Conservation (phyloP, 2,329 filamentous ascomycete species). For the Beauveria varroae region DNA sequence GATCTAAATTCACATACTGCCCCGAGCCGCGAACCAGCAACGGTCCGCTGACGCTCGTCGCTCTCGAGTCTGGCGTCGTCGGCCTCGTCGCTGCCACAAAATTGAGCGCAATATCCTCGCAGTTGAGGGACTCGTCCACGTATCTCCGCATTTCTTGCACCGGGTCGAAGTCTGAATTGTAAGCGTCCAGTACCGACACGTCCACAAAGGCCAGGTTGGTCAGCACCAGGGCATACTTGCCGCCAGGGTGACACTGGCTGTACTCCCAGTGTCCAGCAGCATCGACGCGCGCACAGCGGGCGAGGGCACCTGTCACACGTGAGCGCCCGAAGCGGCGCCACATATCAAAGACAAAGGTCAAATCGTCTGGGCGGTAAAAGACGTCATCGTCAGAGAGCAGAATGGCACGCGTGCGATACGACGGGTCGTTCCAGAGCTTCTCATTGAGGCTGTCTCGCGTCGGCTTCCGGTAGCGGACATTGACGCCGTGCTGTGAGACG, state of each 20-base stretch:
- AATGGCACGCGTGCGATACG: constrained; percentile 30
- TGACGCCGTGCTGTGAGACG: constrained; percentile 22
- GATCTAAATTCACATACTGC: constrained; percentile 25
- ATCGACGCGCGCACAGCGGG: constrained; percentile 25
- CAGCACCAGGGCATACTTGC: constrained; percentile 29
- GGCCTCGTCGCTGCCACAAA: constrained; percentile 25
- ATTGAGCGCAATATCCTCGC: constrained; percentile 34
- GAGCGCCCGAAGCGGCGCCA: constrained; percentile 31
- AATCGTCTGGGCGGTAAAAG: constrained; percentile 29
- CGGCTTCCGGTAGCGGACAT: constrained; percentile 27
- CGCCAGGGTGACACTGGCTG: constrained; percentile 23
- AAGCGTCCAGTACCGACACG: constrained; percentile 31
- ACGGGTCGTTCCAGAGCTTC: constrained; percentile 29
- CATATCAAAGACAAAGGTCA: constrained; percentile 33
- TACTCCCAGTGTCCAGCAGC: constrained; percentile 24
- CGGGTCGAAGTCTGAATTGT: constrained; percentile 26
- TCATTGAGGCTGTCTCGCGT: constrained; percentile 29
- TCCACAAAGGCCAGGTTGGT: constrained; percentile 31
- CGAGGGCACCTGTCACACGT: constrained; percentile 27
- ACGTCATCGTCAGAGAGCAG: constrained; percentile 33
- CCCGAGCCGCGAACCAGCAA: constrained; percentile 27
- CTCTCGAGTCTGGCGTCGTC: neutral
- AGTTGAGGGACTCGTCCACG: constrained; percentile 31
- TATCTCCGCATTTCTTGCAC: constrained; percentile 26
- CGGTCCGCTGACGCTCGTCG: constrained; percentile 24